Conservation (phyloP, 148 eudicot species). For the Vaccinium vitisidaea region DNA sequence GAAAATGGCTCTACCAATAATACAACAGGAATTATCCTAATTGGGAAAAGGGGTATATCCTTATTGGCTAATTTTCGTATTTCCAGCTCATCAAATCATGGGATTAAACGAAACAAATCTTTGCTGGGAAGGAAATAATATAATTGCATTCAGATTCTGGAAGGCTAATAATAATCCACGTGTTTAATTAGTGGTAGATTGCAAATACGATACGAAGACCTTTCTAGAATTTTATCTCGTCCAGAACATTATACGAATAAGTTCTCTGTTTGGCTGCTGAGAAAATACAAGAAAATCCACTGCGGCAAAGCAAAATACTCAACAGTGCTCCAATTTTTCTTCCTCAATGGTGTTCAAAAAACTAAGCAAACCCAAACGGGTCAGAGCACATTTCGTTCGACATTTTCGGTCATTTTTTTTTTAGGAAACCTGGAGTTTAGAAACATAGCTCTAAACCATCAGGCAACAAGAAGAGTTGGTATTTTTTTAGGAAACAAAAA, state of each 20-base stretch:
- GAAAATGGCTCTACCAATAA: neutral
- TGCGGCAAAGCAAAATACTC: neutral
- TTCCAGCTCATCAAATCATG: neutral
- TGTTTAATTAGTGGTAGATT: neutral
- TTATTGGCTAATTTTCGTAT: neutral
- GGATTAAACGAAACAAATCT: neutral
- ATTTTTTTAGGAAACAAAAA: neutral
- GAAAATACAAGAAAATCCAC: constrained; percentile 9
- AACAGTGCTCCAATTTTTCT: neutral
- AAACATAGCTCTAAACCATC: too few species aligned
- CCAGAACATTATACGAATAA: neutral
- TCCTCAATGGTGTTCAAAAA: neutral
- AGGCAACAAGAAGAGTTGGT: too few species aligned
- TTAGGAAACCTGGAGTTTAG: neutral
- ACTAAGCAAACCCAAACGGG: neutral
- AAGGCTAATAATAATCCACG: neutral
- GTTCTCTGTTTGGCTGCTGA: neutral
- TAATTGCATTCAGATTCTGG: neutral
- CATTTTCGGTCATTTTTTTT: constrained; percentile 7
- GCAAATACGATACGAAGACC: neutral
- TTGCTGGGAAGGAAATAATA: constrained; percentile 2
- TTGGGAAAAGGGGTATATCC: neutral
- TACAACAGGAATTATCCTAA: neutral
- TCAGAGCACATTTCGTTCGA: neutral
- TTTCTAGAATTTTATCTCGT: neutral